Evolutionary conservation across 805 yeast genomes (phyloP).

Genomic region (Nakazawaea holstii): DNA sequence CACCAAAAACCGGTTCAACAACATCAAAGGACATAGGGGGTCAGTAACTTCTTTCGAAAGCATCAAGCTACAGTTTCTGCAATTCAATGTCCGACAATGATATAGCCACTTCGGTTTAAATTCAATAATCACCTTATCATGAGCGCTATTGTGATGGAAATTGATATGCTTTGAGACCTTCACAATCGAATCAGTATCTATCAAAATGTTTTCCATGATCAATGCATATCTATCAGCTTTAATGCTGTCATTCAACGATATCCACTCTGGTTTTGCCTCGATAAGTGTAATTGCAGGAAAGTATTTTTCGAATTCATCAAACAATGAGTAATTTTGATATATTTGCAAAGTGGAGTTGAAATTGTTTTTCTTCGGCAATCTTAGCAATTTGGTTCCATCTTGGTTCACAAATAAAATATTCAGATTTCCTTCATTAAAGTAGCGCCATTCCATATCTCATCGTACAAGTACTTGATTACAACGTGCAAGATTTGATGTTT

Average conservation of each 20-base stretch:
- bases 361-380: not conserved
- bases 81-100: conserved; percentile 27
- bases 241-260: not conserved
- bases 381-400: not conserved
- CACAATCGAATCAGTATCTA: conserved; percentile 12
- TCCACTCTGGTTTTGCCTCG: not conserved
- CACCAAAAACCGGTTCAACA: conserved; percentile 26
- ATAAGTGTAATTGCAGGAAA: not conserved
- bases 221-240: not conserved
- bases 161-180: not conserved
- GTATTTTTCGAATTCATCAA: not conserved
- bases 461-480: not conserved
- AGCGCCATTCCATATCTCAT: conserved; percentile 3
- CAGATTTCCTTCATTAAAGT: conserved; percentile 6
- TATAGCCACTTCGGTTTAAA: conserved; percentile 51
- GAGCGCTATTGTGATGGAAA: not conserved
- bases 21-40: conserved; percentile 36
- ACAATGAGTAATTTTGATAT: not conserved
- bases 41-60: conserved; percentile 23
- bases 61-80: conserved; percentile 42
- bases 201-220: conserved; percentile 2
- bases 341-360: not conserved
- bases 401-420: conserved; percentile 4
- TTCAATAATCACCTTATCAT: conserved; percentile 26
- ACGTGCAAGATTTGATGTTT: too few species aligned